Evolutionary conservation across 306 rosid genomes (phyloP), one percentile per base, ranked within the genome.

Genomic region (Fragaria iinumae): DNA sequence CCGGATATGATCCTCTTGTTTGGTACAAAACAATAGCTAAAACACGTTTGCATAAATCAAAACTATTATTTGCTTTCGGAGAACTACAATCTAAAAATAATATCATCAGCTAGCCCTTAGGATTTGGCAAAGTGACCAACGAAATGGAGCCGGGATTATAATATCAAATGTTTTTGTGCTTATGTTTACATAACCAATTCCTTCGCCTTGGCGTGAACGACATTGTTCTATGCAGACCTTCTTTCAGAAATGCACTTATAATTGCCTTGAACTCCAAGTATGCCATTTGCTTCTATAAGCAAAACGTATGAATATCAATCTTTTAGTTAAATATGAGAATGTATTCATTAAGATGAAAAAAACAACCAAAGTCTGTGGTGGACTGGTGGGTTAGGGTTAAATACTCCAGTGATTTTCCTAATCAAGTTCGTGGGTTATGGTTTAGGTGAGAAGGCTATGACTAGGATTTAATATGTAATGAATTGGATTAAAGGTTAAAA

Each of bases 211-310:
- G 6, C 69, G 44, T 17, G 44, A 10, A 27, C 70, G 69, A 74
- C 59, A 23, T 41, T 56, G 41, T 14, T 47, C 55, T 21, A 23
- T 25, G 49, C 8, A 63, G 23, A 63, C 77, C 59, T 43, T 7
- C 18, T 59, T 60, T 20, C 53, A 17, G 7, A 60, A 25, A 5
- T 44, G 8, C 43, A 57, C 69, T 59, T 52, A 3, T 4, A 44
- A 0, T 27, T 17, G 11, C 14, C 70, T 16, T 11, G 20, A 73
- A 73, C 77, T 57, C 38, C 49, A 57, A 12, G 43, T 12, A 7
- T 73, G 50, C 77, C 77, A 73, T 56, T 73, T 57, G 11, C 39
- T 62, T 14, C n/a, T 50, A 55, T 5, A 71, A 71, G n/a, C 10
- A 62, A 6, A 29, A 16, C 36, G 36, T 53, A 23, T 9, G 25